phyloP scores from a whole-genome alignment of 768 basidiomycete species.

The Hericium rajendrae region DNA sequence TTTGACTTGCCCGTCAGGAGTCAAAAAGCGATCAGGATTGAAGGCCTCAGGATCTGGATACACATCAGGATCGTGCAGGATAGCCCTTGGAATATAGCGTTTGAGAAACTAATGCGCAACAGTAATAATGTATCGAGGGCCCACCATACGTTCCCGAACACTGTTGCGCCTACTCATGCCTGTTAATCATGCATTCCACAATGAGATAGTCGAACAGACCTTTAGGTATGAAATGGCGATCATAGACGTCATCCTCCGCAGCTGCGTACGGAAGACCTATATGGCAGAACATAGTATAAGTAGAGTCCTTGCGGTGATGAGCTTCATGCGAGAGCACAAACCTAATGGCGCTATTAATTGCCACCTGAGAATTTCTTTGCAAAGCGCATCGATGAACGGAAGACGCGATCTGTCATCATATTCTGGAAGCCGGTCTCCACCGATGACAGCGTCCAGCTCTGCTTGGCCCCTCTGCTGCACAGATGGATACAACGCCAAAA shows the following conservation, averaged over 20 bases:
- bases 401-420: conserved; percentile 17
- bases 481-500: conserved; percentile 19
- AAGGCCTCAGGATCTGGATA: conserved; percentile 30
- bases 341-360: conserved; percentile 3
- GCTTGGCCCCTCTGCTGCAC: conserved; percentile 17
- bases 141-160: neutral
- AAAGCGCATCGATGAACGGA: conserved; percentile 19
- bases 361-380: conserved; percentile 20
- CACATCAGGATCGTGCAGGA: conserved; percentile 21
- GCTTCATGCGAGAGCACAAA: neutral
- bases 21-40: conserved; percentile 28
- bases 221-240: neutral
- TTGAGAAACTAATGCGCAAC: neutral
- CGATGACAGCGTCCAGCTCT: conserved; percentile 19
- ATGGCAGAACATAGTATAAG: no score
- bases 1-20: neutral
- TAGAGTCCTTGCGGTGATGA: no score
- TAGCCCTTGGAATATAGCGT: conserved; percentile 4
- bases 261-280: neutral
- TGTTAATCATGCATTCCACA: neutral
- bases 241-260: neutral
- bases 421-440: conserved; percentile 16
- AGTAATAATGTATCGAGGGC: neutral
- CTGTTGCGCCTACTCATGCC: neutral
- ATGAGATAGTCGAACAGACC: neutral